phyloP scores from a whole-genome alignment of 768 basidiomycete genomes.

The Collybia nuda region DNA sequence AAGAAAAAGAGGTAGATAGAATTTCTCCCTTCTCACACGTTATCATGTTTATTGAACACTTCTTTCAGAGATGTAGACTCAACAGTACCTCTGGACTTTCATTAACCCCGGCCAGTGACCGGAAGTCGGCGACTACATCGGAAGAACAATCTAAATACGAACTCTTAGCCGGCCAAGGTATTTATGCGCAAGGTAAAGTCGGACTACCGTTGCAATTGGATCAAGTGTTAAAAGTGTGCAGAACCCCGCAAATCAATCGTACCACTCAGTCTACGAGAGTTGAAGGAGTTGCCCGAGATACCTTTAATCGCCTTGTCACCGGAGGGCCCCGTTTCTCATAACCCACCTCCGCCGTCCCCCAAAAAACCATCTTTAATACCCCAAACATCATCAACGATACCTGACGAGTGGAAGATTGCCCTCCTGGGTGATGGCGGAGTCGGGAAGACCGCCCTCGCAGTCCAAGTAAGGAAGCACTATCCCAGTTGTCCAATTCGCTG shows the following conservation, averaged over 20 bases:
- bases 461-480: conserved; percentile 1
- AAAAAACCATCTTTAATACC: background rate
- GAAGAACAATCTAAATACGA: background rate
- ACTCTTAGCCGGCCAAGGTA: background rate
- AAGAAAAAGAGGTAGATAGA: background rate
- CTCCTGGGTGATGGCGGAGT: conserved; percentile 15
- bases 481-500: no score
- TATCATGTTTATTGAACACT: background rate
- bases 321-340: background rate
- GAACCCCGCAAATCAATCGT: background rate
- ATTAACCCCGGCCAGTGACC: background rate
- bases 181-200: background rate
- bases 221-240: background rate
- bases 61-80: background rate
- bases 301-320: background rate
- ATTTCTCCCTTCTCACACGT: background rate
- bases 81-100: conserved; percentile 1
- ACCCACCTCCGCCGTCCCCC: background rate
- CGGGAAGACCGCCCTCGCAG: conserved; percentile 16
- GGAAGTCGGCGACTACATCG: background rate
- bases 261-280: background rate
- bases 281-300: background rate
- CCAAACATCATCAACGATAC: background rate
- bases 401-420: conserved; percentile 1
- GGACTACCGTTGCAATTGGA: background rate